A percentile compares a stretch with the other conserved stretches of the same genome.
These are phyloP conservation scores for Cyclotella distinguenda DNA, from an alignment of 108 stramenopile genomes.

Conservation along the genomic window DNA sequence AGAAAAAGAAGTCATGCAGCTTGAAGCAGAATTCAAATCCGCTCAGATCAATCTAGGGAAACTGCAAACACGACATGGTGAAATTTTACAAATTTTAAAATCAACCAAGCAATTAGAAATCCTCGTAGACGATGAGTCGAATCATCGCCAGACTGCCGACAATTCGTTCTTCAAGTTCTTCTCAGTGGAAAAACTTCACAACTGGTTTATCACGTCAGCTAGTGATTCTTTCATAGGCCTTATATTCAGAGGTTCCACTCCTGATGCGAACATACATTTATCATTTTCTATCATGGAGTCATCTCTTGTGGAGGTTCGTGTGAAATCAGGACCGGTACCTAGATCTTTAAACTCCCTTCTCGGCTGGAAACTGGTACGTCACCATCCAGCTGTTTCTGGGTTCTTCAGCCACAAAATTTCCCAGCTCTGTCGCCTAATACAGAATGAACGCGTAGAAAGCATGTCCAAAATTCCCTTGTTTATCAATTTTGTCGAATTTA, in stretches of 20 bases:
- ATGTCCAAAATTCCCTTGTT: constrained; percentile 26
- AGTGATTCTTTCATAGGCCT: constrained; percentile 30
- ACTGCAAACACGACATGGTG: constrained; percentile 6
- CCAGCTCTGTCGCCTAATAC: constrained; percentile 27
- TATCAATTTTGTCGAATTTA: constrained; percentile 32
- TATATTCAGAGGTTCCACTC: constrained; percentile 26
- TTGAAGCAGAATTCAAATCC: constrained; percentile 38
- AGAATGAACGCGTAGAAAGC: constrained; percentile 3
- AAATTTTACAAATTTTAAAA: constrained; percentile 13
- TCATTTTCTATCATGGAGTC: constrained; percentile 32
- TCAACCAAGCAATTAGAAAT: constrained; percentile 19
- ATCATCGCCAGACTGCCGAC: constrained; percentile 30
- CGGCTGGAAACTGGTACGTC: constrained; percentile 20
- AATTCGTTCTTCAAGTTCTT: constrained; percentile 45
- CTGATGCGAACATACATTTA: constrained; percentile 34
- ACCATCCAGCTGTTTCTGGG: constrained; percentile 33
- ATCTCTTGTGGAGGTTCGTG: constrained; percentile 15
- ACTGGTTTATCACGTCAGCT: constrained; percentile 44
- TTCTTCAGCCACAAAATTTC: constrained; percentile 35
- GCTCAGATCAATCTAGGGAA: constrained; percentile 22
- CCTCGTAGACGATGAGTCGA: constrained; percentile 3
- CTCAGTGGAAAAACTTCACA: constrained; percentile 51
- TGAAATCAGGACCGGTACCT: constrained; percentile 12
- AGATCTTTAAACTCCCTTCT: constrained; percentile 20
- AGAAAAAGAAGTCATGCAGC: constrained; percentile 38